phyloP scores from a whole-genome alignment of 306 rosid species.

The Argentina anserina region DNA sequence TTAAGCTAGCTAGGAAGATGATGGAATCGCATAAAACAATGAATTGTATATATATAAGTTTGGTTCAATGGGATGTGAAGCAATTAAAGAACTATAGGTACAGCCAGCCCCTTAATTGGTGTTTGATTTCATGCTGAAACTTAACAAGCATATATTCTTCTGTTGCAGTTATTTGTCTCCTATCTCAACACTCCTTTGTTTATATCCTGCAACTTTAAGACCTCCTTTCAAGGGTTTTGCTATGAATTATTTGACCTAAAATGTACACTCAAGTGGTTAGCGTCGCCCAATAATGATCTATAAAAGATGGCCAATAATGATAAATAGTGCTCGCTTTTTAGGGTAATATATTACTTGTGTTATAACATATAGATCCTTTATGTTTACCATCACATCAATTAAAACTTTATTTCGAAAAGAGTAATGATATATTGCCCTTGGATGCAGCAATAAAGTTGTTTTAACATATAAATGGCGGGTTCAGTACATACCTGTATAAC shows the following conservation, averaged over 20 bases:
- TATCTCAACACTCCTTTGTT: conserved; percentile 37
- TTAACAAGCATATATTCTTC: conserved; percentile 59
- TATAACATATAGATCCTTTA: not conserved
- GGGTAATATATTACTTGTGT: not conserved
- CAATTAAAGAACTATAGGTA: conserved; percentile 24
- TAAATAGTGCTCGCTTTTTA: not conserved
- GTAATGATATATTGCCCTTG: not conserved
- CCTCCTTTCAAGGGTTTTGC: conserved; percentile 49
- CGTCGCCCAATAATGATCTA: conserved; percentile 19
- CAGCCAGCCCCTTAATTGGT: conserved; percentile 25
- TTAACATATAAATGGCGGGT: too few relatives aligned
- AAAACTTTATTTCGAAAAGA: not conserved
- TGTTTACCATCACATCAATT: not conserved
- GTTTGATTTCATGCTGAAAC: conserved; percentile 42
- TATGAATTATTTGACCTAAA: conserved; percentile 30
- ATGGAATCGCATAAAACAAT: conserved; percentile 21
- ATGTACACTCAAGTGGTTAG: conserved; percentile 24
- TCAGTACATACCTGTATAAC: too few relatives aligned
- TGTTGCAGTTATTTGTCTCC: conserved; percentile 54
- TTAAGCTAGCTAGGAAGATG: conserved; percentile 8
- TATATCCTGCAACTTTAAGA: conserved; percentile 50
- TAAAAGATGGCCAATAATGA: not conserved
- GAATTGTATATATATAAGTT: not conserved
- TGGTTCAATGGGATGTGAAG: conserved; percentile 13
- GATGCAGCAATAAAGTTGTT: not conserved